phyloP scores from a whole-genome alignment of 306 rosid species.

The Lathyrus oleraceus region DNA sequence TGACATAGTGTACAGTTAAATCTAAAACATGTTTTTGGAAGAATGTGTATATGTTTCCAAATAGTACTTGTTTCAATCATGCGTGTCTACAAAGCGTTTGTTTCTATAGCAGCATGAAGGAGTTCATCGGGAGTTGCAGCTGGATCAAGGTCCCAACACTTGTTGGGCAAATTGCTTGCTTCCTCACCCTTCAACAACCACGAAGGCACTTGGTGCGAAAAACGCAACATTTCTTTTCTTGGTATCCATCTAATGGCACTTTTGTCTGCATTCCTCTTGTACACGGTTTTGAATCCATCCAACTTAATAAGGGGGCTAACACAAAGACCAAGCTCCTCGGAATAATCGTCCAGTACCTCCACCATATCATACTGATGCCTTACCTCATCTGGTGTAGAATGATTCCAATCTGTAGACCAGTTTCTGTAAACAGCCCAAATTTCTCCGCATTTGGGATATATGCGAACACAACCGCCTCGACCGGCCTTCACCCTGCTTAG shows the following conservation, averaged over 20 bases:
- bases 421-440: conserved; percentile 91
- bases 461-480: conserved; percentile 88
- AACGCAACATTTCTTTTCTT: conserved; percentile 81
- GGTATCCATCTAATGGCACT: conserved; percentile 79
- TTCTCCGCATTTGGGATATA: conserved; percentile 85
- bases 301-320: conserved; percentile 80
- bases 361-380: conserved; percentile 97
- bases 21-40: conserved; percentile 61
- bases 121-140: conserved; percentile 98
- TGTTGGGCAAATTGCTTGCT: conserved; percentile 59
- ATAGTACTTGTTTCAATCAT: conserved; percentile 36
- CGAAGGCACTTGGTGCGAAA: conserved; percentile 97
- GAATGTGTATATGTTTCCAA: conserved; percentile 49
- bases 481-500: conserved; percentile 75
- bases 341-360: conserved; percentile 88
- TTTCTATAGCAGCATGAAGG: conserved; percentile 66
- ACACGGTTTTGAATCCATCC: conserved; percentile 87
- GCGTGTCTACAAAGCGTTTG: conserved; percentile 38
- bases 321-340: conserved; percentile 88
- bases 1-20: conserved; percentile 87
- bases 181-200: conserved; percentile 71
- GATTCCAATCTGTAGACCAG: conserved; percentile 84
- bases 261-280: conserved; percentile 63
- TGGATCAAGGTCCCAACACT: conserved; percentile 95
- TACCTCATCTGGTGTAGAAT: conserved; percentile 83